Evolutionary conservation across 139 green algal genomes (phyloP), one percentile per base, ranked within the genome.

Genomic region (Edaphochlamys debaryana): DNA sequence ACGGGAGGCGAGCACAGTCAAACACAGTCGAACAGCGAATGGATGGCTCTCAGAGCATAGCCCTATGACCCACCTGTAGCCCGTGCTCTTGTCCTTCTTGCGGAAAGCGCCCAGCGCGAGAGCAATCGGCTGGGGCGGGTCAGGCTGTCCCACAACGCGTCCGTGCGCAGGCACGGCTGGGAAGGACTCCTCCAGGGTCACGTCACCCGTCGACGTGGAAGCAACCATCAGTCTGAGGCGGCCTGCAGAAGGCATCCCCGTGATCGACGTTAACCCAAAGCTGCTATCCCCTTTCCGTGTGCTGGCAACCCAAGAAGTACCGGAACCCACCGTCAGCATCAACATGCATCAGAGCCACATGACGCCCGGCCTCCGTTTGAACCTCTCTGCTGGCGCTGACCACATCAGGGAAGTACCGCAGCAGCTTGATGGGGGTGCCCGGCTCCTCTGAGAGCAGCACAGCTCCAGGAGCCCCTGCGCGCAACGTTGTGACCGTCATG

Each of bases 1-100:
- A 74, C n/a, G 42, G 36, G 30, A 20, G 4, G 66, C 4, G 7
- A 40, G 9, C 62, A 40, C 48, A 54, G 11, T 11, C 48, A 54
- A 54, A 54, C 48, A 11, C 48, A 54, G n/a, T n/a, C n/a, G n/a
- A n/a, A 22, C 19, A 67, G 58, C 22, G 27, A 13, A 67, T 11
- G 25, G 27, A n/a, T 22, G 27, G 19, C 15, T n/a, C 7, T 22
- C 17, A 67, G 17, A 17, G 25, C 58, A n/a, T n/a, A n/a, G n/a
- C n/a, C n/a, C n/a, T n/a, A n/a, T n/a, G n/a, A n/a, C n/a, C 0
- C 42, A 91, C 82, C 87, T 87, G 79, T 80, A 82, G 60, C 79
- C 85, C 8, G 68, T 69, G 23, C 32, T 71, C 63, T 63, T 68
- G 29, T 84, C 88, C 58, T 86, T 88, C 62, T 71, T 79, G 56